Base-by-base conservation (phyloP, 192 early-diverging fungal species). In the Coemansia sp. region DNA sequence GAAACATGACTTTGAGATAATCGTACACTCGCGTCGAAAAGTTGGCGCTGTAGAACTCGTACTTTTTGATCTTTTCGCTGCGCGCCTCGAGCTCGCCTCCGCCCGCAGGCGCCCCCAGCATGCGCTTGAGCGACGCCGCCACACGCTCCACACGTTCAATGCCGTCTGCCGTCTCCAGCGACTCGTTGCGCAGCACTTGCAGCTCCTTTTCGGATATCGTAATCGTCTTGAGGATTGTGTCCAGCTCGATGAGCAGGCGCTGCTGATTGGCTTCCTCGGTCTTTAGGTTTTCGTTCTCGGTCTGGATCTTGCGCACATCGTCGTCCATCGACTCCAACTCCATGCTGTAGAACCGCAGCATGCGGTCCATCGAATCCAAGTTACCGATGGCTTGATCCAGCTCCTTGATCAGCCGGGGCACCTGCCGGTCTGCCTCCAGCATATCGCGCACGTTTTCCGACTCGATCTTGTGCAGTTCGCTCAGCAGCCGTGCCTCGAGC, bases 221-320 rank as follows among this genome's bases (percentile, higher is more conserved):
- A 25, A 89, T 90, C 5, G 84, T 82, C 21, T 79, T 69, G 66
- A 96, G 69, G 19, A 97, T 75, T 26, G 82, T 84, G 55, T 96
- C 93, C 11, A 98, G 81, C 70, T 97, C 95, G n/a, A 70, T 75
- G 10, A 97, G 76, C 31, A 98, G 74, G 22, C 82, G 83, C 31
- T 93, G 89, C 65, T 98, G 97, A 71, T 97, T 98, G 12, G 82
- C 81, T 10, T 93, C 91, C 44, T 92, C 87, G 22, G 93, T 84
- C 71, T 97, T 94, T 57, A 98, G 83, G 56, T 85, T 89, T 44
- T 97, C 89, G 74, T 97, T 97, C 66, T 92, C 87, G 15, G 87
- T 80, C 78, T 97, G 94, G 59, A 98, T 96, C 60, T 95, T 90
- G 79, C 93, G 91, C 56, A 97, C 94, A 73, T 97, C 93, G 73